Conservation (phyloP, 768 basidiomycete genomes). For the Trametes meyenii region DNA sequence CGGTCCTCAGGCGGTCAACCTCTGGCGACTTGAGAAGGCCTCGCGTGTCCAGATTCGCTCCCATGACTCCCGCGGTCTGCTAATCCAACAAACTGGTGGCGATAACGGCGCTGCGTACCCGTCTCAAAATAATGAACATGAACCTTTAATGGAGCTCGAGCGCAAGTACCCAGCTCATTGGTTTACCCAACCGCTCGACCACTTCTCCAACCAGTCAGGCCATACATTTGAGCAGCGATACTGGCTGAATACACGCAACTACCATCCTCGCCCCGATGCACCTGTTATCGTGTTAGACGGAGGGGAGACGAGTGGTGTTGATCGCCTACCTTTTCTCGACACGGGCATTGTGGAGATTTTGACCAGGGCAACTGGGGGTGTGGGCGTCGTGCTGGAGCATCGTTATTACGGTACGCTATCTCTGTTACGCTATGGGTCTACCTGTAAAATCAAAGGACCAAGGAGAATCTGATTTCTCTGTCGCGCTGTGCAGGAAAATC, state of each 20-base stretch:
- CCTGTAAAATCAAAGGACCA: not conserved
- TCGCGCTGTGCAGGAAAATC: constrained; percentile 56
- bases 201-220: constrained; percentile 53
- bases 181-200: constrained; percentile 87
- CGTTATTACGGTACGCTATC: constrained; percentile 39
- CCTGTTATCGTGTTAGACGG: constrained; percentile 93
- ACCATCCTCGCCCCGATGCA: constrained; percentile 65
- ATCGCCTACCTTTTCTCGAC: constrained; percentile 50
- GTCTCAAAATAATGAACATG: not conserved
- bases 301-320: constrained; percentile 88
- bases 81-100: constrained; percentile 3
- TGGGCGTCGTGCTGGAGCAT: constrained; percentile 91
- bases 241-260: constrained; percentile 88
- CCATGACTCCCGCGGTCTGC: not conserved
- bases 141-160: not conserved
- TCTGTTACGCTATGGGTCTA: not conserved
- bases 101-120: not conserved
- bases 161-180: constrained; percentile 59
- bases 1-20: constrained; percentile 66
- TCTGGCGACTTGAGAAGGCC: constrained; percentile 51
- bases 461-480: no score
- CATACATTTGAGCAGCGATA: constrained; percentile 86
- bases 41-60: not conserved
- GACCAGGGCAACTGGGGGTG: constrained; percentile 80
- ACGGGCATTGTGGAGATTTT: constrained; percentile 82